These are phyloP conservation scores for Ilyonectria mors-panacis DNA, from an alignment of 2,329 filamentous ascomycete species.

Conservation along the genomic window DNA sequence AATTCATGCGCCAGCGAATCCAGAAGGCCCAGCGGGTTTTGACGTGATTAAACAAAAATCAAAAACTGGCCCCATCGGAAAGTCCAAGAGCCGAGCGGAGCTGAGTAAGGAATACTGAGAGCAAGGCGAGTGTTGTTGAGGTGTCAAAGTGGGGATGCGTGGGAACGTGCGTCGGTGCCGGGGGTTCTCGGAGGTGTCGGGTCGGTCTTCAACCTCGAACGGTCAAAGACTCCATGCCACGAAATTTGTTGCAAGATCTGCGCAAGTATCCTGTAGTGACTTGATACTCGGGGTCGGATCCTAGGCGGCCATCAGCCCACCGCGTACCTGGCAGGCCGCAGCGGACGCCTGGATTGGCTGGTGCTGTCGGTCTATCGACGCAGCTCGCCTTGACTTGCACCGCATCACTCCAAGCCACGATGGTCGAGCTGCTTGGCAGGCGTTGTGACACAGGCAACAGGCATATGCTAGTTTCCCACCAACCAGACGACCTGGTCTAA, in stretches of 20 bases:
- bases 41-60: background rate
- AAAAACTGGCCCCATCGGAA: conserved; percentile 29
- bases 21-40: conserved; percentile 8
- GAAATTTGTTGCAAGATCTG: background rate
- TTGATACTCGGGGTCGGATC: background rate
- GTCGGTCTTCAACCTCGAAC: conserved; percentile 7
- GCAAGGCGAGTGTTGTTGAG: background rate
- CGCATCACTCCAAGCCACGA: conserved; percentile 14
- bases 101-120: conserved; percentile 9
- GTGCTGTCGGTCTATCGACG: conserved; percentile 17
- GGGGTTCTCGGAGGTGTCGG: conserved; percentile 27
- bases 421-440: background rate
- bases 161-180: conserved; percentile 16
- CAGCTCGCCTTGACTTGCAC: conserved; percentile 14
- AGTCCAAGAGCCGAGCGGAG: conserved; percentile 19
- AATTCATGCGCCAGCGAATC: conserved; percentile 5
- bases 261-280: background rate
- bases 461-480: background rate
- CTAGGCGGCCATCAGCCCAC: conserved; percentile 16
- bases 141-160: conserved; percentile 4
- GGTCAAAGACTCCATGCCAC: background rate
- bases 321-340: background rate
- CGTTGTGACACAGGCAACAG: background rate
- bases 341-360: conserved; percentile 19
- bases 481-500: background rate